Evolutionary conservation across 1,139 yeast genomes (phyloP), one percentile per base, ranked within the genome.

Genomic region (Geotrichum candidum): DNA sequence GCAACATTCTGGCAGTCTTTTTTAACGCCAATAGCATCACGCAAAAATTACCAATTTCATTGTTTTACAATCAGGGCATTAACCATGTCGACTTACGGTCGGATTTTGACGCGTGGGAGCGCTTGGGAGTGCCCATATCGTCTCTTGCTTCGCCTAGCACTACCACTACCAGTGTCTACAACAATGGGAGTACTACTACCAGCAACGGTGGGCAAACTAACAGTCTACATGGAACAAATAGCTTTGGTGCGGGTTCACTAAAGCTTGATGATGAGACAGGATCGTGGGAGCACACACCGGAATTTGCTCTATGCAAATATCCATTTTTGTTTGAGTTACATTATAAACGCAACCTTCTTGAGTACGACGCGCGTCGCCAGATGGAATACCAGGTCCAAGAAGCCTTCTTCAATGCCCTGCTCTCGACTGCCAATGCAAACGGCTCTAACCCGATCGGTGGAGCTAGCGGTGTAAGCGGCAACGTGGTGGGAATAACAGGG

Each of bases 321-420:
- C 97, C 97, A 0, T 91, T 88, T 71, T 75, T 90, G 60, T 77
- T 94, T 25, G 82, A 85, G 64, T 76, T 89, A 51, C 87, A 15
- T 41, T 41, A 41, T 23, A 41, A 41, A n/a, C 48, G 48, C 48
- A 41, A 18, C 18, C 48, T 92, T 2, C 75, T 94, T 67, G 96
- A 90, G 68, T 85, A 88, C 72, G 97, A 91, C 70, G 91, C 96
- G 0, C 82, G 85, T 63, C 76, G 89, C 52, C 48, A 85, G 63
- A 90, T 91, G 96, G 96, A 88, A 68, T 76, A 88, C 61, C 86
- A 87, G 69, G 96, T 96, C 0, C 96, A 91, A 68, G 95, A 90
- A 70, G 96, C 97, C 0, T 91, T 91, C 68, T 82, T 91, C 57
- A 84, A 82, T 61, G 86, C 96, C 0, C 72, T 91, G 41, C 48